These are phyloP conservation scores for Blastobotrys americana DNA, from an alignment of 805 yeast species.

Conservation along the genomic window DNA sequence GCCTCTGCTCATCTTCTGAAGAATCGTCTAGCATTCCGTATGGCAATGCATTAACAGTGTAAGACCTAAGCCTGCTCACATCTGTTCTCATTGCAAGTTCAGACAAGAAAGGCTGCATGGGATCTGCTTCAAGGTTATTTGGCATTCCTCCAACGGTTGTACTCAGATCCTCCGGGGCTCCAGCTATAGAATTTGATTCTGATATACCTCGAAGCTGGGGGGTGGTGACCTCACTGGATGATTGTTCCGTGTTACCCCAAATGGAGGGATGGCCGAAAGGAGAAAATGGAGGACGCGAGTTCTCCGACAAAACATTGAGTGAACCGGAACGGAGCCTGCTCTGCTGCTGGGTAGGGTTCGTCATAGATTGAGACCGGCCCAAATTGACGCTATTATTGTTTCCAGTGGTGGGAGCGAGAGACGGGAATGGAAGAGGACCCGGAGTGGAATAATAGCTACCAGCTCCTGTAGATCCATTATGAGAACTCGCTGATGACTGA, in stretches of 20 bases:
- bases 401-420: slow-evolving; percentile 5
- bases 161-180: slow-evolving; percentile 13
- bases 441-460: too few relatives aligned
- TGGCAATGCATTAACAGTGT: slow-evolving; percentile 24
- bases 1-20: slow-evolving; percentile 14
- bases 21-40: slow-evolving; percentile 13
- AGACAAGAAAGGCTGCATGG: slow-evolving; percentile 25
- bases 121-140: slow-evolving; percentile 17
- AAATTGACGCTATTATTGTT: slow-evolving; percentile 7
- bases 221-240: slow-evolving; percentile 19
- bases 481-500: slow-evolving; percentile 14
- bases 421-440: slow-evolving; percentile 7
- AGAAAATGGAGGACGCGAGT: slow-evolving; percentile 20
- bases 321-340: slow-evolving; percentile 24
- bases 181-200: slow-evolving; percentile 17
- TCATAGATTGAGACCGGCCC: slow-evolving; percentile 1
- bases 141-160: slow-evolving; percentile 8
- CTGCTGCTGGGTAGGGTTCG: slow-evolving; percentile 7
- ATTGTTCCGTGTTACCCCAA: slow-evolving; percentile 19
- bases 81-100: slow-evolving; percentile 29
- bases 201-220: slow-evolving; percentile 11
- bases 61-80: slow-evolving; percentile 26
- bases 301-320: slow-evolving; percentile 22
- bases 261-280: slow-evolving; percentile 24
- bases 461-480: slow-evolving; percentile 17